Evolutionary conservation across 2,329 filamentous ascomycete genomes (phyloP), one percentile per base, ranked within the genome.

Genomic region (Trichoderma simmonsii): DNA sequence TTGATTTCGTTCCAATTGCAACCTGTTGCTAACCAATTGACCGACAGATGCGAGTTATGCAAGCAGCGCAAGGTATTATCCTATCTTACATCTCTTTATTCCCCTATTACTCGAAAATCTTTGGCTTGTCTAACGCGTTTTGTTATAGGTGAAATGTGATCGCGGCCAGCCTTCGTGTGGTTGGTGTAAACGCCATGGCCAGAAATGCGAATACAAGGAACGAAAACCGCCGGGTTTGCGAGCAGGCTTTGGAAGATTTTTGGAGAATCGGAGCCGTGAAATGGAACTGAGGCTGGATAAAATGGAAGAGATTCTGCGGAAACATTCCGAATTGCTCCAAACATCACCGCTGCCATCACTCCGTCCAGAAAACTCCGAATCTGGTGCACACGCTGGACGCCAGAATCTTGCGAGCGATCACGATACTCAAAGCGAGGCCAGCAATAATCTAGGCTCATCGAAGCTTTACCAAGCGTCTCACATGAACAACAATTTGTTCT

Each of bases 61-160:
- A 94, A 95, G 82, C 90, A 92, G 80, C 86, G 93, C 83, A 95
- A 95, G 86, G 92, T 93, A 82, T n/a, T 11, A 14, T 39, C n/a
- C 65, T 48, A 43, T 8, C 6, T 30, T 15, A 24, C 21, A 6
- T 3, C 14, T 21, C 61, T 34, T 28, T 51, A 54, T 21, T 4
- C 21, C 48, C 48, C 3, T 5, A 18, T 15, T 34, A n/a, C 15
- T 34, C 5, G n/a, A 60, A 30, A 7, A 18, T 43, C 56, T 12
- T 30, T 26, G 24, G 28, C 56, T 34, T 63, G 48, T 18, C 71
- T 76, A 69, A 78, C 72, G 28, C 11, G 12, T 56, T 67, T 32
- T 32, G 18, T 60, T 21, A n/a, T 54, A 70, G 89, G 90, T 92
- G 32, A 92, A 92, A 86, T 93, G 91, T 81, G 92, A 95, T 81